A percentile compares a stretch with the other conserved stretches of the same genome.
Conservation (phyloP, 164 flowering plant genomes). For the Macadamia integrifolia region DNA sequence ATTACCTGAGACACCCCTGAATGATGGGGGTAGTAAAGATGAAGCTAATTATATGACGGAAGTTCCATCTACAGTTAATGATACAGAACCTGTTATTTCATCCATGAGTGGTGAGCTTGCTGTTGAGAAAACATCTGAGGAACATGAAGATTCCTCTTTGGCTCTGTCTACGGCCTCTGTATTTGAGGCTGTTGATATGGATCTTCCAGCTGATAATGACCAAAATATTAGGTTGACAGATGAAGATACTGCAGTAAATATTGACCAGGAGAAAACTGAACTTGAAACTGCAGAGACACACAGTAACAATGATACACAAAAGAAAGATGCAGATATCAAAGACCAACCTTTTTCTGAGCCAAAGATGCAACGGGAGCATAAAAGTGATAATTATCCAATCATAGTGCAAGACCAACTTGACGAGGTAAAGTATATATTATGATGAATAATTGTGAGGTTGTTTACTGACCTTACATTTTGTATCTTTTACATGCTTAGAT, state of each 20-base stretch:
- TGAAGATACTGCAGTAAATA: constrained; percentile 25
- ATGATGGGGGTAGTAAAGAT: constrained; percentile 23
- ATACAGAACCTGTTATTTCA: constrained; percentile 24
- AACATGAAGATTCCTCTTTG: constrained; percentile 20
- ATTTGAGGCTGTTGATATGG: constrained; percentile 27
- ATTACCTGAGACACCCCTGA: constrained; percentile 21
- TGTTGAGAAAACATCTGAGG: constrained; percentile 28
- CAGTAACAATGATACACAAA: constrained; percentile 22
- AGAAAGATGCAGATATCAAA: constrained; percentile 25
- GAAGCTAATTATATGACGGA: constrained; percentile 25
- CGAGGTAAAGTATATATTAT: constrained; percentile 53
- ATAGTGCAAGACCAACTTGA: constrained; percentile 88
- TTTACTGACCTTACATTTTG: not conserved
- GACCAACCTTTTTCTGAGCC: constrained; percentile 30
- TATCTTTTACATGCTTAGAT: not conserved
- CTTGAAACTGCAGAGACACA: constrained; percentile 23
- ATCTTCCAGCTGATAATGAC: constrained; percentile 29
- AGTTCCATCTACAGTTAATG: constrained; percentile 20
- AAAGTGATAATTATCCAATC: constrained; percentile 27
- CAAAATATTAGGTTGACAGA: constrained; percentile 24
- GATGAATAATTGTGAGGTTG: not conserved
- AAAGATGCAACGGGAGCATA: constrained; percentile 34
- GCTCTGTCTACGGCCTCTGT: constrained; percentile 19
- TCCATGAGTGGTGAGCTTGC: constrained; percentile 33
- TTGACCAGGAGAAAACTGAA: constrained; percentile 33